Base-by-base conservation (phyloP, 2,329 filamentous ascomycete genomes). In the Sclerotinia trifoliorum region DNA sequence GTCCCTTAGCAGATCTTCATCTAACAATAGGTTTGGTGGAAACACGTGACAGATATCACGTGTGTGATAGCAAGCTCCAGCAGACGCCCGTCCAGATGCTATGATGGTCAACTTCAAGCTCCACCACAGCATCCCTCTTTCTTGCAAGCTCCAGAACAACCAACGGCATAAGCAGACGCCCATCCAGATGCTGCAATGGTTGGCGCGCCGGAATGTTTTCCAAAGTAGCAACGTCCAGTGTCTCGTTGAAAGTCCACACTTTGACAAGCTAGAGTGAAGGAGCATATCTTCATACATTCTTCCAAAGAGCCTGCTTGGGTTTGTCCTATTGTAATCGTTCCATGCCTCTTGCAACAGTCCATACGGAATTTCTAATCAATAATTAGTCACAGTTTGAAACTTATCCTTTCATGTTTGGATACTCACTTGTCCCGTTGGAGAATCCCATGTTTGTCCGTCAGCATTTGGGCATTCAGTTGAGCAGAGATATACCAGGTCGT, bases 101-200 rank as follows among this genome's bases (percentile, higher is more conserved):
- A 10, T 35, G 35, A 10, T 10, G 35, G 8, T 35, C 35, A 51
- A 42, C 15, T 42, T 26, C 21, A 42, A 21, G 21, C 8, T 19
- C 46, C 46, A 26, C 32, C 32, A 24, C 60, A 63, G 24, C 60
- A 35, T 42, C 46, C 46, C 32, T 39, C 46, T 44, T 65, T 65
- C 48, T 56, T 65, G 49, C 62, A 65, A 32, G 62, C 62, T 8
- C 62, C 62, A 56, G 62, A 17, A 24, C 62, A 65, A 1, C 62
- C 62, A n/a, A 65, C 26, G n/a, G 62, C n/a, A 44, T 65, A 39
- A 4, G 62, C 62, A 55, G 62, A 65, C n/a, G 62, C 62, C 62
- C 62, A 65, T 19, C 62, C 62, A 54, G 62, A 44, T 26, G 62
- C 51, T 3, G 51, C 62, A 17, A 54, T 65, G 1, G 49, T 65